Conservation (phyloP, 495 filamentous ascomycete genomes). For the Poronia punctata region DNA sequence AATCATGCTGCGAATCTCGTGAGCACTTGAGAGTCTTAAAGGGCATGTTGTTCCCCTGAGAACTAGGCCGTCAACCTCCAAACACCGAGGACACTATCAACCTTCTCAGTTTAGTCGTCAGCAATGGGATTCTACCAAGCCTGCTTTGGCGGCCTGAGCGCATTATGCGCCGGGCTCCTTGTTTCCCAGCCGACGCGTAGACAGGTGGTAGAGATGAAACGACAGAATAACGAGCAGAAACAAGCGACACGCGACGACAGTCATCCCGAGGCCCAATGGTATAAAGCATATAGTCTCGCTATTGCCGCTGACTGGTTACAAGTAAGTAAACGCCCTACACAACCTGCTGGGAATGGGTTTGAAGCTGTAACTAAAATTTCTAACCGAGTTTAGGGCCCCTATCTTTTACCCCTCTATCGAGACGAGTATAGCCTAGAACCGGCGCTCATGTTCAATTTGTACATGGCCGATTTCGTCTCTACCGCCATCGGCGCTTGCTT, state of each 20-base stretch:
- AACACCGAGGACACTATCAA: no score
- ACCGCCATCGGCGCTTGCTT: slow-evolving; percentile 42
- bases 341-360: background rate
- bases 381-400: slow-evolving; percentile 1
- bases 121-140: slow-evolving; percentile 22
- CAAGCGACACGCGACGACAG: slow-evolving; percentile 5
- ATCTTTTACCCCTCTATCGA: slow-evolving; percentile 47
- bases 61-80: no score
- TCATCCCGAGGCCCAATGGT: slow-evolving; percentile 22
- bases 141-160: slow-evolving; percentile 17
- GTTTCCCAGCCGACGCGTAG: slow-evolving; percentile 18
- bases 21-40: no score
- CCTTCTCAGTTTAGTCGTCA: no score
- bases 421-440: slow-evolving; percentile 43
- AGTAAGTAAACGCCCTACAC: slow-evolving; percentile 20
- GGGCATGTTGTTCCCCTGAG: no score
- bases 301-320: slow-evolving; percentile 52
- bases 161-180: slow-evolving; percentile 16
- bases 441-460: slow-evolving; percentile 40
- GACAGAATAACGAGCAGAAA: slow-evolving; percentile 7
- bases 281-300: slow-evolving; percentile 40
- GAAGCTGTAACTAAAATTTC: background rate
- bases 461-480: slow-evolving; percentile 46
- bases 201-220: slow-evolving; percentile 12
- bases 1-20: no score